phyloP scores from a whole-genome alignment of 306 rosid species.

The Lathyrus aphaca region DNA sequence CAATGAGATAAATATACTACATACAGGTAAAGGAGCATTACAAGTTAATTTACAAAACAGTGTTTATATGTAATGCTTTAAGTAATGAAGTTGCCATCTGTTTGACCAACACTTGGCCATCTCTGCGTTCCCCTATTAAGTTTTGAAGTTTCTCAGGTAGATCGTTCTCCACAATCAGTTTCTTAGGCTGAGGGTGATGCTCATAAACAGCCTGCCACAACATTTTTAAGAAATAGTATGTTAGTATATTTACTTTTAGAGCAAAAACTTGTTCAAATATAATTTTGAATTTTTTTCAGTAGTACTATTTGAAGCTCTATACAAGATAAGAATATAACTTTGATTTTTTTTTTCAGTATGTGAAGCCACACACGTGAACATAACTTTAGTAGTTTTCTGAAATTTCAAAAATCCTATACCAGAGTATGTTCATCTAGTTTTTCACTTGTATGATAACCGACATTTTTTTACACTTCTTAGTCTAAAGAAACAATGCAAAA shows the following conservation, averaged over 20 bases:
- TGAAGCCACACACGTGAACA: conserved; percentile 5
- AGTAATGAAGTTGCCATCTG: conserved; percentile 99
- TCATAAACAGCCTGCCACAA: conserved; percentile 87
- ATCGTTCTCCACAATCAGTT: conserved; percentile 96
- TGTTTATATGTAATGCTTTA: conserved; percentile 94
- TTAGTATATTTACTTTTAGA: background rate
- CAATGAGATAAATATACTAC: conserved; percentile 34
- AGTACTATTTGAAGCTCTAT: no score
- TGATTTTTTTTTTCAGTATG: background rate
- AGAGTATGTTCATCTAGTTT: background rate
- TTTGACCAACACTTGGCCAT: conserved; percentile 96
- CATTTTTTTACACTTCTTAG: background rate
- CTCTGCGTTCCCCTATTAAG: conserved; percentile 93
- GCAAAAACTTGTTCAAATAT: conserved; percentile 10
- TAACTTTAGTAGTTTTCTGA: no score
- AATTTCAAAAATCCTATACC: no score
- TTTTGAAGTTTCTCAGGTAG: conserved; percentile 92
- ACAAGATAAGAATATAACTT: no score
- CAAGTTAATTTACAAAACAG: conserved; percentile 73
- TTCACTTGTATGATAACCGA: background rate
- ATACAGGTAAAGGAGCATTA: conserved; percentile 17
- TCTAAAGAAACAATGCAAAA: background rate
- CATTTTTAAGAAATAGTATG: conserved; percentile 5
- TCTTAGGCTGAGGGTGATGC: conserved; percentile 98
- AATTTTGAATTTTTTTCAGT: background rate